These are phyloP conservation scores for Huntiella moniliformis DNA, from an alignment of 2,329 filamentous ascomycete species.

Conservation along the genomic window DNA sequence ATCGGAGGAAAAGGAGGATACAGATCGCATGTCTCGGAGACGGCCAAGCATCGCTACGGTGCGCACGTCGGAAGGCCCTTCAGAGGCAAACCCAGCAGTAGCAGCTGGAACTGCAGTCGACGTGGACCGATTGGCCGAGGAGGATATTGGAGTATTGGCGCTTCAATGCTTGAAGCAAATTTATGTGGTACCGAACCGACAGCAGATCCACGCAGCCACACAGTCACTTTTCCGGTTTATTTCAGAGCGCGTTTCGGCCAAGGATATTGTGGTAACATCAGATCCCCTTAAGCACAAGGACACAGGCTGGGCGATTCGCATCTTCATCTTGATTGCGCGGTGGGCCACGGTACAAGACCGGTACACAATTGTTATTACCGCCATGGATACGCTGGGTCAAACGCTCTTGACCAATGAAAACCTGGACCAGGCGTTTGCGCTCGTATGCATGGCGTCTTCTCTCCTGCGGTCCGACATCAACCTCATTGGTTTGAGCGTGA, in stretches of 20 bases:
- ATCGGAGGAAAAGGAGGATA: conserved; percentile 48
- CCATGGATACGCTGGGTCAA: conserved; percentile 56
- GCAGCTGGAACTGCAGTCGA: conserved; percentile 69
- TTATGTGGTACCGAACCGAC: conserved; percentile 62
- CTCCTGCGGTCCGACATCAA: conserved; percentile 78
- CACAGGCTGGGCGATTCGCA: conserved; percentile 59
- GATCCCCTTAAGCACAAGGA: conserved; percentile 25
- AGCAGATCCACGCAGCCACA: conserved; percentile 65
- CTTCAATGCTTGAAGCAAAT: conserved; percentile 74
- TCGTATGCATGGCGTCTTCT: conserved; percentile 63
- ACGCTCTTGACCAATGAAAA: conserved; percentile 51
- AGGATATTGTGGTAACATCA: conserved; percentile 33
- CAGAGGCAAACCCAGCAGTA: conserved; percentile 48
- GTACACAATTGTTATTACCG: conserved; percentile 70
- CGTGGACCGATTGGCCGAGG: conserved; percentile 74
- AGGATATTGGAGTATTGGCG: conserved; percentile 70
- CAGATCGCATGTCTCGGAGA: conserved; percentile 42
- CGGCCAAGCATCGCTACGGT: conserved; percentile 67
- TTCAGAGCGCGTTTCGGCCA: conserved; percentile 34
- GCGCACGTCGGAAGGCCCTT: conserved; percentile 44
- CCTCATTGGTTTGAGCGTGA: conserved; percentile 85
- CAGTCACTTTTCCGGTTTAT: conserved; percentile 58
- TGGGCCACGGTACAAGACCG: conserved; percentile 92
- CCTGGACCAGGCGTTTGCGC: conserved; percentile 52
- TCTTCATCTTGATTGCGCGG: conserved; percentile 61